Evolutionary conservation across 495 filamentous ascomycete species (phyloP).

Genomic region (Penicillium waksmanii): DNA sequence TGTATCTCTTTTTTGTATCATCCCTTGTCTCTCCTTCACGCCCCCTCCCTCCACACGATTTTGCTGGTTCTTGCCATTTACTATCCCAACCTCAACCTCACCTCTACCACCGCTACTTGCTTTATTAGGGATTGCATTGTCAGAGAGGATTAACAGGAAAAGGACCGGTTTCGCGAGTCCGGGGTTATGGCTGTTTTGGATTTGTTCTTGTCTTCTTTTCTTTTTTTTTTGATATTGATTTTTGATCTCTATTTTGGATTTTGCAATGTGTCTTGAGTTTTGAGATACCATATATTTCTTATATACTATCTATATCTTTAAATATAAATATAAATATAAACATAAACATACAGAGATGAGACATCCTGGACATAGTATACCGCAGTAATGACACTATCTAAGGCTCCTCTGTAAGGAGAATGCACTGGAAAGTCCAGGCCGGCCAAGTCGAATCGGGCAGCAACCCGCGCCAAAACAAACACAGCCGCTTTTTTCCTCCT

Average conservation of each 20-base stretch:
- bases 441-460: conserved; percentile 29
- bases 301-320: conserved; percentile 8
- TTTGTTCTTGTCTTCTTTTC: background rate
- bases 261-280: conserved; percentile 1
- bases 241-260: background rate
- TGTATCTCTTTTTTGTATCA: background rate
- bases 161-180: conserved; percentile 15
- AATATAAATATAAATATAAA: no score
- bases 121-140: conserved; percentile 20
- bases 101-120: conserved; percentile 10
- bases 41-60: background rate
- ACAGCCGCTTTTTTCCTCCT: conserved; percentile 22
- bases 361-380: background rate
- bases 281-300: conserved; percentile 23
- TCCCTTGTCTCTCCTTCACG: background rate
- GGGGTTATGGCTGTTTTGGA: conserved; percentile 5
- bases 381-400: background rate
- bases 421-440: background rate
- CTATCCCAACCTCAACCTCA: background rate
- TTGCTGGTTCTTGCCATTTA: conserved; percentile 1
- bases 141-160: conserved; percentile 18
- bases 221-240: conserved; percentile 3
- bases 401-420: background rate
- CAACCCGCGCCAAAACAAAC: conserved; percentile 35
- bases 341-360: conserved; percentile 11